Evolutionary conservation across 352 stramenopile genomes (phyloP), one percentile per base, ranked within the genome.

Genomic region (Phytophthora sp.): DNA sequence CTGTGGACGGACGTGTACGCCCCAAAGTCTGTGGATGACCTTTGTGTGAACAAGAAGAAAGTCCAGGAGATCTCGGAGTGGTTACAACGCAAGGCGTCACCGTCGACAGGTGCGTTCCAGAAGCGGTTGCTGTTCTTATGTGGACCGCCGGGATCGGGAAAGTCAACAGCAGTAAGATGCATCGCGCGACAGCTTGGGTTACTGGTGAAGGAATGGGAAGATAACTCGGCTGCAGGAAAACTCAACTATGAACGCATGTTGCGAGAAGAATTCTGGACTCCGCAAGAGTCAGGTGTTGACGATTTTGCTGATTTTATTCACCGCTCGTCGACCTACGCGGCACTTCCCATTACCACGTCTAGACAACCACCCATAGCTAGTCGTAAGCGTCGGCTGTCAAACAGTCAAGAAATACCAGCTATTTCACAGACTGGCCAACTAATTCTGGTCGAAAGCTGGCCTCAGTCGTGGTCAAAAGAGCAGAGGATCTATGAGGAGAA

Each of bases 31-130:
- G 65, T 88, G 5, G 79, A 88, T n/a, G 77, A 96, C 1, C 61
- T 96, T 2, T 91, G 84, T 48, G 70, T 96, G 17, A 88, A 91
- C 57, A 92, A 90, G 66, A 93, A 92, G 49, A 96, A 96, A 63
- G 55, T 87, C 9, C 72, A 88, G 27, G 83, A 94, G 54, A 73
- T 96, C 1, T 74, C 64, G 10, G 74, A 81, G 7, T 96, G 87
- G 87, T 37, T 96, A 0, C 31, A 55, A 8, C 32, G 31, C 3
- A 84, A 83, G 44, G 54, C 75, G 20, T 42, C 39, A 9, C 43
- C 48, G 73, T 30, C 28, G 5, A 15, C 69, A 10, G 26, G 30
- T 30, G 37, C 42, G 11, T 49, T 62, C n/a, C 60, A 72, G 35
- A 79, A 91, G 56, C 78, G 88, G 1, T 49, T 96, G 26, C 50